Percentiles rank a stretch among this genome's conserved stretches.
These are phyloP conservation scores for Arthrocladium fulminans DNA, from an alignment of 2,329 filamentous ascomycete genomes.

Conservation along the genomic window DNA sequence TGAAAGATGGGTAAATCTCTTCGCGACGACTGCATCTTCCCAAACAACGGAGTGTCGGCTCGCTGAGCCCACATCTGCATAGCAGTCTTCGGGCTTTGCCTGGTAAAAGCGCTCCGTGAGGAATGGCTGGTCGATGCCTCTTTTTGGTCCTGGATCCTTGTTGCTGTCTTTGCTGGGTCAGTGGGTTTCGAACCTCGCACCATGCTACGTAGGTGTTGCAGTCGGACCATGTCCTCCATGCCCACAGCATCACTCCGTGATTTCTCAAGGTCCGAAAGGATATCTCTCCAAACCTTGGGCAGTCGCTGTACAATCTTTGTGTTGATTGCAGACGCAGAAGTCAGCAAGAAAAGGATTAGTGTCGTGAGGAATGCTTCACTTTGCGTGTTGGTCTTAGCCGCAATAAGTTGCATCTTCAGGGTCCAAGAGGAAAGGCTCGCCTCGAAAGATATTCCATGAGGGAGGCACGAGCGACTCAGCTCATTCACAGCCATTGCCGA, in stretches of 20 bases:
- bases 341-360: constrained; percentile 70
- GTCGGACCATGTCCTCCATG: constrained; percentile 56
- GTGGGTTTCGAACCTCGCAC: constrained; percentile 45
- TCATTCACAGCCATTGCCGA: constrained; percentile 53
- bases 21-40: constrained; percentile 68
- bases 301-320: constrained; percentile 75
- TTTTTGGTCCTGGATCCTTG: not conserved
- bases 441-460: constrained; percentile 33
- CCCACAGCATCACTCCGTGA: constrained; percentile 62
- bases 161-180: constrained; percentile 35
- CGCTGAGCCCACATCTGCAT: constrained; percentile 15
- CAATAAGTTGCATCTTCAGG: constrained; percentile 65
- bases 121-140: not conserved
- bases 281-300: constrained; percentile 70
- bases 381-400: constrained; percentile 66
- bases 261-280: constrained; percentile 72
- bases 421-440: constrained; percentile 42
- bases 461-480: constrained; percentile 35
- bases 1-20: constrained; percentile 82
- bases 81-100: constrained; percentile 8
- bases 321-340: constrained; percentile 67
- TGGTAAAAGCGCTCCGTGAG: not conserved
- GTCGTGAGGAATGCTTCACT: constrained; percentile 84
- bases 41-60: constrained; percentile 41
- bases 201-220: constrained; percentile 53